Evolutionary conservation across 2,329 filamentous ascomycete genomes (phyloP).

Genomic region (Ophiostoma angusticollis): DNA sequence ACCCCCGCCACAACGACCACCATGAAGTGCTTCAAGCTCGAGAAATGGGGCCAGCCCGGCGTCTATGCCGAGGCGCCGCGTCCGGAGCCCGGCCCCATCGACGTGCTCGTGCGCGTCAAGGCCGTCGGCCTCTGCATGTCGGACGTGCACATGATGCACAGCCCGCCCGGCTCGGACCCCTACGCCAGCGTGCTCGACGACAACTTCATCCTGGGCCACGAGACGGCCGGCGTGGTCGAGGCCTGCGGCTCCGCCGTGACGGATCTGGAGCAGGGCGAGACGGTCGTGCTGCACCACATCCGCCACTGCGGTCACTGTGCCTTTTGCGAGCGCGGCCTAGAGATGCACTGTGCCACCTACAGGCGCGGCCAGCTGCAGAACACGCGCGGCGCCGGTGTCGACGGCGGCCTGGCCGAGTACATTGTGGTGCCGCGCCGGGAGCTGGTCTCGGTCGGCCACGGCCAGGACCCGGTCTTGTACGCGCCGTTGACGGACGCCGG

Average conservation of each 20-base stretch:
- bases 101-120: conserved; percentile 5
- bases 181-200: not conserved
- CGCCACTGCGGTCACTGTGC: conserved; percentile 4
- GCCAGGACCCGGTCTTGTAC: not conserved
- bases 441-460: conserved; percentile 1
- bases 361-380: not conserved
- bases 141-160: conserved; percentile 5
- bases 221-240: conserved; percentile 2
- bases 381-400: conserved; percentile 1
- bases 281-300: conserved; percentile 1
- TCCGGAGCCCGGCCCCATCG: not conserved
- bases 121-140: conserved; percentile 2
- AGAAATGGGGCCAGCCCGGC: conserved; percentile 3
- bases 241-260: not conserved
- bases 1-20: not conserved
- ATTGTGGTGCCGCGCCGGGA: conserved; percentile 3
- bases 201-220: conserved; percentile 1
- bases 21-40: conserved; percentile 2
- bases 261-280: conserved; percentile 1
- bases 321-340: conserved; percentile 1
- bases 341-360: not conserved
- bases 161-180: not conserved
- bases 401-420: conserved; percentile 3
- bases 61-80: not conserved
- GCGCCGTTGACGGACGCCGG: conserved; percentile 5